Evolutionary conservation across 2,329 filamentous ascomycete species (phyloP).

Genomic region (Thelonectria rubi): DNA sequence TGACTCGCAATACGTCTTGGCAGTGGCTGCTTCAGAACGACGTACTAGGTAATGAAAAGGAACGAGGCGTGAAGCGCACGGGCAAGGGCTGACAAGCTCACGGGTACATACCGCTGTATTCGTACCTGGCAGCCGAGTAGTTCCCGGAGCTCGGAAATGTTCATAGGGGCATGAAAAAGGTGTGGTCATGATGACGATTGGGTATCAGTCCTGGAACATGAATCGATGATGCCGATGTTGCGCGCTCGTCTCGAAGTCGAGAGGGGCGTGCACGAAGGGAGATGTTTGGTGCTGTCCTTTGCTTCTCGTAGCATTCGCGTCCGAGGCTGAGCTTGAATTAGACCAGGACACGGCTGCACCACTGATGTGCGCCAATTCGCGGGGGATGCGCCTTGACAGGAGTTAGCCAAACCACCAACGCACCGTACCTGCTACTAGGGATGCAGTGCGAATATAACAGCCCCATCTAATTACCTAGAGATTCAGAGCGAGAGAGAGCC

Average conservation of each 20-base stretch:
- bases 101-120: conserved; percentile 5
- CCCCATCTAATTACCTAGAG: not conserved
- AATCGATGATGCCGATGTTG: conserved; percentile 6
- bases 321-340: not conserved
- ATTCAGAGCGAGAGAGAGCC: not conserved
- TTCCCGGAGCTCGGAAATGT: conserved; percentile 12
- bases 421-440: conserved; percentile 6
- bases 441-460: not conserved
- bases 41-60: not conserved
- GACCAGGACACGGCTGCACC: not conserved
- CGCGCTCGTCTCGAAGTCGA: not conserved
- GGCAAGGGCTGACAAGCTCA: not conserved
- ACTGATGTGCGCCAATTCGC: conserved; percentile 23
- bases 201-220: not conserved
- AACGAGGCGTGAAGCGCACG: conserved; percentile 10
- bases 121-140: conserved; percentile 16
- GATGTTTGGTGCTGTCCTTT: not conserved
- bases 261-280: not conserved
- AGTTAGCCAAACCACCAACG: conserved; percentile 9
- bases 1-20: not conserved
- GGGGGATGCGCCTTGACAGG: conserved; percentile 19
- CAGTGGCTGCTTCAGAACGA: not conserved
- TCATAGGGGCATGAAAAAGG: conserved; percentile 7
- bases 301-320: conserved; percentile 5
- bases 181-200: conserved; percentile 6